phyloP scores from a whole-genome alignment of 176 grass and related monocot genomes.

The Eremochloa ophiuroides region DNA sequence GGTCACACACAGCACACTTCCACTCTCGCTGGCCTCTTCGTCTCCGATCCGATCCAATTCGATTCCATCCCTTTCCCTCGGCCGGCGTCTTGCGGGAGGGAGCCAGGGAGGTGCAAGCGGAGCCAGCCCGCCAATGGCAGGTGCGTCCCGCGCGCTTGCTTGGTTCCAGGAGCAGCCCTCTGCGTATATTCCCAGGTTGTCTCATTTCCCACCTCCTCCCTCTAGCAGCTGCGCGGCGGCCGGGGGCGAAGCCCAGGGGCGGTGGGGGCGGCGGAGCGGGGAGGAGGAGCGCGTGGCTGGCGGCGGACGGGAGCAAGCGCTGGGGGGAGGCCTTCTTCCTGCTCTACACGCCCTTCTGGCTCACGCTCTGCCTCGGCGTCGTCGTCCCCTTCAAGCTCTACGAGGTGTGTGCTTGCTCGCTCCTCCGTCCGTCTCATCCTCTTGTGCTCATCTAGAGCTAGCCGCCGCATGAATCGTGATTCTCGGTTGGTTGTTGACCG shows the following conservation, averaged over 20 bases:
- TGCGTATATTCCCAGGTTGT: too few species aligned
- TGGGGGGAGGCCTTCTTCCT: constrained; percentile 92
- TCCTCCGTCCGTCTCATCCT: background rate
- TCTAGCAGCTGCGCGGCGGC: constrained; percentile 17
- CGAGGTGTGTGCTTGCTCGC: constrained; percentile 37
- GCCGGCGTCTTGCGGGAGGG: background rate
- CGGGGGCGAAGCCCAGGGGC: background rate
- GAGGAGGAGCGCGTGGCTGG: constrained; percentile 48
- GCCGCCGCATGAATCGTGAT: background rate
- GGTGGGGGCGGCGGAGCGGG: background rate
- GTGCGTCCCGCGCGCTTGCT: background rate
- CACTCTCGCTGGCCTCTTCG: background rate
- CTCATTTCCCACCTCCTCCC: too few species aligned
- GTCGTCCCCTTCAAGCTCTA: constrained; percentile 93
- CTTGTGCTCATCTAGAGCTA: background rate
- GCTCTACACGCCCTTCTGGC: constrained; percentile 91
- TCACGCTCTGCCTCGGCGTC: constrained; percentile 85
- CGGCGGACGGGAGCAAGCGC: constrained; percentile 75
- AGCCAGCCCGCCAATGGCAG: constrained; percentile 32
- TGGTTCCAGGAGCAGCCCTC: background rate
- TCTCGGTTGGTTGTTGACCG: background rate
- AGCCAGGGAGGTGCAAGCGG: background rate
- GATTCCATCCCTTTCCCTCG: background rate
- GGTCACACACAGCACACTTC: too few species aligned
- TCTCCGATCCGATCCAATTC: background rate